Percentiles rank a stretch among this genome's conserved stretches.
Evolutionary conservation across 1,139 yeast genomes (phyloP).

Genomic region (Debaryomyces subglobosus): DNA sequence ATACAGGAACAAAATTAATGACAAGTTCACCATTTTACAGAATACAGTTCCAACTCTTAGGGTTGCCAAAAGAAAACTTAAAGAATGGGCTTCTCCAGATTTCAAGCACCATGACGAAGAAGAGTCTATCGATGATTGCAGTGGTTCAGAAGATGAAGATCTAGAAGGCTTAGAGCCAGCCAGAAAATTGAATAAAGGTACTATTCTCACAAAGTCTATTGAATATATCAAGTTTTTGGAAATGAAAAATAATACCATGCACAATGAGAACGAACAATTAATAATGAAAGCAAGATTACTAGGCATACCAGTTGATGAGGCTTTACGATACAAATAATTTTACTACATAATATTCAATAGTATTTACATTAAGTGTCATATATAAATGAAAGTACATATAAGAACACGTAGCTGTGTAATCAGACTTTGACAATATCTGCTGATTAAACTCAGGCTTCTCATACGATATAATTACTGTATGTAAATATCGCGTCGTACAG

Average conservation of each 20-base stretch:
- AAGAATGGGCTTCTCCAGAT: constrained; percentile 12
- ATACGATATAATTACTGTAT: not conserved
- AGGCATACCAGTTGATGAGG: constrained; percentile 24
- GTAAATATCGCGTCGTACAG: constrained; percentile 7
- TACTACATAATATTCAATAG: not conserved
- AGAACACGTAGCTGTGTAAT: not conserved
- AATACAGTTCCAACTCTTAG: constrained; percentile 46
- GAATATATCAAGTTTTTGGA: constrained; percentile 50
- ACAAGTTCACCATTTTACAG: constrained; percentile 45
- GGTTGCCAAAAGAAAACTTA: constrained; percentile 27
- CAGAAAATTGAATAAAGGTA: constrained; percentile 47
- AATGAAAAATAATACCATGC: constrained; percentile 39
- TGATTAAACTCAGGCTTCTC: not conserved
- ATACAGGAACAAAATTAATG: constrained; percentile 49
- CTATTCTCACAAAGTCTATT: constrained; percentile 45
- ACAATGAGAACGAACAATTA: constrained; percentile 36
- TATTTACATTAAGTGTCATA: not conserved
- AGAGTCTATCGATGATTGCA: constrained; percentile 11
- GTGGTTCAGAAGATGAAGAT: constrained; percentile 22
- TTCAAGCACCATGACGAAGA: constrained; percentile 18
- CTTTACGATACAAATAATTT: not conserved
- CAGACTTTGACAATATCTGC: not conserved
- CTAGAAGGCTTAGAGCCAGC: constrained; percentile 52
- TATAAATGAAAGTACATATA: not conserved
- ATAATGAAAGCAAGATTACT: constrained; percentile 30